phyloP scores from a whole-genome alignment of 2,329 filamentous ascomycete genomes.

The Aspergillus puulaauensis region DNA sequence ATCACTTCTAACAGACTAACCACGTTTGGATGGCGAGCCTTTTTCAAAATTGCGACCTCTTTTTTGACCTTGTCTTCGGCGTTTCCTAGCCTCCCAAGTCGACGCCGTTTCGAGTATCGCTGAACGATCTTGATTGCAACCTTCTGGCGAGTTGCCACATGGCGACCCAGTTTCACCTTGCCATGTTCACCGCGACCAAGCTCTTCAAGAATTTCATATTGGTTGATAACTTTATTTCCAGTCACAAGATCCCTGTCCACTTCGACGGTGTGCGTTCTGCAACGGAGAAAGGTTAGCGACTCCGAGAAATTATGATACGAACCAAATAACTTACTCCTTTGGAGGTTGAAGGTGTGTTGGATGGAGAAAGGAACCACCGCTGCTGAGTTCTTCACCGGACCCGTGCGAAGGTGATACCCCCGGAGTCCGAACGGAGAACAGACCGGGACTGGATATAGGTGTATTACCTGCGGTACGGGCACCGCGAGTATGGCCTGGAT shows the following conservation, averaged over 20 bases:
- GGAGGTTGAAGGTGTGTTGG: constrained; percentile 71
- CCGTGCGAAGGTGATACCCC: constrained; percentile 32
- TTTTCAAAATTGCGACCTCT: constrained; percentile 97
- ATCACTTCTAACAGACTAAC: constrained; percentile 95
- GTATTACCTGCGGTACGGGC: constrained; percentile 48
- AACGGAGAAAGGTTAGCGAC: constrained; percentile 2
- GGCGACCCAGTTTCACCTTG: constrained; percentile 92
- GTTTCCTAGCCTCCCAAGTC: constrained; percentile 73
- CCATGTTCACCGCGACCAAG: constrained; percentile 94
- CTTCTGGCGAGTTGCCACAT: constrained; percentile 70
- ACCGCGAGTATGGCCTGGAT: constrained; percentile 24
- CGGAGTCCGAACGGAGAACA: constrained; percentile 41
- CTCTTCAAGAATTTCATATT: constrained; percentile 96
- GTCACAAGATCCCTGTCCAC: constrained; percentile 87
- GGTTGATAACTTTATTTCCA: constrained; percentile 93
- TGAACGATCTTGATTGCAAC: constrained; percentile 99
- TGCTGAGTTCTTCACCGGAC: constrained; percentile 39
- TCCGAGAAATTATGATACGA: not conserved
- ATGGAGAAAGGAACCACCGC: constrained; percentile 67
- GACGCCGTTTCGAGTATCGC: constrained; percentile 87
- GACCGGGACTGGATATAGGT: constrained; percentile 47
- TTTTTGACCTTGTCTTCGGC: constrained; percentile 77
- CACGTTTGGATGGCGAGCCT: constrained; percentile 95
- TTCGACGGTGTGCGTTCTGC: constrained; percentile 81
- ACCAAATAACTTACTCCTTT: constrained; percentile 62